Conservation (phyloP, 345 rosid genomes). For the Euphorbia peplus region DNA sequence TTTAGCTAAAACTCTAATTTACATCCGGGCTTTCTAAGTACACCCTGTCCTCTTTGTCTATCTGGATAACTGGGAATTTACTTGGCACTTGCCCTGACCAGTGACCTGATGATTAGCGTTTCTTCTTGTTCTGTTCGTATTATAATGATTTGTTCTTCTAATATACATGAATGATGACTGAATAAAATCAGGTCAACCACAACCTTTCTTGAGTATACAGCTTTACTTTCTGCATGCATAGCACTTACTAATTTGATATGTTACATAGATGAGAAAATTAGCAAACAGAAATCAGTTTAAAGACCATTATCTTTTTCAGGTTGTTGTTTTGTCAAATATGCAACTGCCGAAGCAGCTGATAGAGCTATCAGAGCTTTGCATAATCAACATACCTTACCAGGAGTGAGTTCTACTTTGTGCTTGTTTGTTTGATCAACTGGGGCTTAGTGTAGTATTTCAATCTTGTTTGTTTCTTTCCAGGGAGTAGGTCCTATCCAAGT, state of each 20-base stretch:
- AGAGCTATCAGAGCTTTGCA: constrained; percentile 96
- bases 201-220: background rate
- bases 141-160: constrained; percentile 19
- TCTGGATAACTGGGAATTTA: background rate
- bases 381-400: constrained; percentile 82
- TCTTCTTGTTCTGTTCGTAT: constrained; percentile 14
- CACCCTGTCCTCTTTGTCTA: background rate
- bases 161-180: too few relatives aligned
- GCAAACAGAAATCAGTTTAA: constrained; percentile 37
- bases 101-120: background rate
- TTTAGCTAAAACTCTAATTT: background rate
- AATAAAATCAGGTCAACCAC: background rate
- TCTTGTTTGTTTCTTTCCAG: constrained; percentile 41
- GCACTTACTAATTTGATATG: constrained; percentile 13
- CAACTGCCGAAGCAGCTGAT: constrained; percentile 88
- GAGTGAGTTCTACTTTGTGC: constrained; percentile 52
- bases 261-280: constrained; percentile 19
- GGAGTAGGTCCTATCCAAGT: constrained; percentile 95
- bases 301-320: constrained; percentile 63
- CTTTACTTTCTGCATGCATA: background rate
- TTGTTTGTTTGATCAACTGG: background rate
- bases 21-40: background rate
- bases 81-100: background rate
- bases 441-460: constrained; percentile 5
- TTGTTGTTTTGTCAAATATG: constrained; percentile 96